Conservation (phyloP, 441 rosid species). For the Aquilaria agallochum region DNA sequence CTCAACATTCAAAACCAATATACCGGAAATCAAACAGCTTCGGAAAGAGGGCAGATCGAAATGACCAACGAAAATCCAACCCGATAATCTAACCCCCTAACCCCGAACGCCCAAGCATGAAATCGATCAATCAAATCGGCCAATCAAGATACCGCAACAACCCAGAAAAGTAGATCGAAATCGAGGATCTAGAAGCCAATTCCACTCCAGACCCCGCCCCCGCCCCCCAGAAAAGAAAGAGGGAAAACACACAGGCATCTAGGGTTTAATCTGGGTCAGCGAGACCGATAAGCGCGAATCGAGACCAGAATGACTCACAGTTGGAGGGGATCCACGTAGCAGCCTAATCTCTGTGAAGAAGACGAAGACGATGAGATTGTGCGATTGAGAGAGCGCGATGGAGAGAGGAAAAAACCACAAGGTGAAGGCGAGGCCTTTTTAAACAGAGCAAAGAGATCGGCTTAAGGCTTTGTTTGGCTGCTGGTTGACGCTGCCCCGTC, state of each 20-base stretch:
- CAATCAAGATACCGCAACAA: background rate
- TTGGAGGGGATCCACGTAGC: constrained; percentile 25
- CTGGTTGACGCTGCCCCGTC: constrained; percentile 9
- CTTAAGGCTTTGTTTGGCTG: constrained; percentile 21
- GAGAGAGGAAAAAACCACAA: constrained; percentile 26
- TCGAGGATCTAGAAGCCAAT: constrained; percentile 17
- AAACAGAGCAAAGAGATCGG: constrained; percentile 24
- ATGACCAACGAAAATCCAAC: background rate
- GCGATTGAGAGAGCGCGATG: constrained; percentile 15
- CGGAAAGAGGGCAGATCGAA: no score
- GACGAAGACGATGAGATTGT: constrained; percentile 22
- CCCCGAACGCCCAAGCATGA: constrained; percentile 18
- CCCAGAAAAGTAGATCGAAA: background rate
- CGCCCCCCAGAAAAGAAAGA: no score
- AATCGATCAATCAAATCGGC: background rate
- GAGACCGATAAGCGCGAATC: constrained; percentile 8
- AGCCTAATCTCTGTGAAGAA: constrained; percentile 20
- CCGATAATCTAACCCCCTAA: background rate
- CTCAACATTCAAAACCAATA: no score
- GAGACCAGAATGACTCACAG: constrained; percentile 33
- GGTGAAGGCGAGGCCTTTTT: constrained; percentile 17
- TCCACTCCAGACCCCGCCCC: background rate
- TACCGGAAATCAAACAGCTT: no score
- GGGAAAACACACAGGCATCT: constrained; percentile 14
- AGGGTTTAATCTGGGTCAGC: constrained; percentile 24